Evolutionary conservation across 1,139 yeast genomes (phyloP).

Genomic region (Saccharomycopsis hybrid): DNA sequence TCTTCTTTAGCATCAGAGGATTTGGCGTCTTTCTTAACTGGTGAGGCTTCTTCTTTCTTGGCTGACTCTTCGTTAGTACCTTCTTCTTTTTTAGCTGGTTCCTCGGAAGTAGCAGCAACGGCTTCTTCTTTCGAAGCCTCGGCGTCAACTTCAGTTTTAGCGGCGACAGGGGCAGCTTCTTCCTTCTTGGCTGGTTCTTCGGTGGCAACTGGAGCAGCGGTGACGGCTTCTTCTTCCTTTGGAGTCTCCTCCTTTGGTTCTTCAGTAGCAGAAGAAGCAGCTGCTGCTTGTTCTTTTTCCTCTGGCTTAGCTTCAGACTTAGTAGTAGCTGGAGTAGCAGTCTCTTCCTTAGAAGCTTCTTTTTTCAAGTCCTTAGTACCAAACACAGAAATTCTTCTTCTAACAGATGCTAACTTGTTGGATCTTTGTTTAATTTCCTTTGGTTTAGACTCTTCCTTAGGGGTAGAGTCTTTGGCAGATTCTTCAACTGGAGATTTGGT

Average conservation of each 20-base stretch:
- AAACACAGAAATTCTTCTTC: constrained; percentile 18
- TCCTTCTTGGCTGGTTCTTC: constrained; percentile 4
- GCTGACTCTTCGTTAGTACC: too few species aligned
- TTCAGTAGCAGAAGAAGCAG: too few species aligned
- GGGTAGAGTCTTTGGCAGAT: constrained; percentile 1
- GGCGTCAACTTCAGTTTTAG: too few species aligned
- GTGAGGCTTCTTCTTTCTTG: constrained; percentile 1
- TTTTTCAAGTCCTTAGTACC: constrained; percentile 13
- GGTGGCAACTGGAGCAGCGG: too few species aligned
- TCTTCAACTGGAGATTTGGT: constrained; percentile 8
- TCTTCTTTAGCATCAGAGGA: constrained; percentile 2
- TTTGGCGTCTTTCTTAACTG: constrained; percentile 9
- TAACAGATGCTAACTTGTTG: constrained; percentile 12
- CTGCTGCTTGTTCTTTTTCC: too few species aligned
- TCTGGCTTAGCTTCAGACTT: too few species aligned
- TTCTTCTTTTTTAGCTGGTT: constrained; percentile 3
- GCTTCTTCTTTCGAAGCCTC: too few species aligned
- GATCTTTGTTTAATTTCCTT: too few species aligned
- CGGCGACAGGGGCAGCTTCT: constrained; percentile 5
- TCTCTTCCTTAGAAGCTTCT: constrained; percentile 9
- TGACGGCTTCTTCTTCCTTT: constrained; percentile 8
- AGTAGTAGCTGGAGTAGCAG: too few species aligned
- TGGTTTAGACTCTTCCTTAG: background rate
- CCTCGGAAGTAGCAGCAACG: constrained; percentile 2
- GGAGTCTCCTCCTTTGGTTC: too few species aligned